Conservation (phyloP, 306 rosid species). For the Cucurbita ficifolia region DNA sequence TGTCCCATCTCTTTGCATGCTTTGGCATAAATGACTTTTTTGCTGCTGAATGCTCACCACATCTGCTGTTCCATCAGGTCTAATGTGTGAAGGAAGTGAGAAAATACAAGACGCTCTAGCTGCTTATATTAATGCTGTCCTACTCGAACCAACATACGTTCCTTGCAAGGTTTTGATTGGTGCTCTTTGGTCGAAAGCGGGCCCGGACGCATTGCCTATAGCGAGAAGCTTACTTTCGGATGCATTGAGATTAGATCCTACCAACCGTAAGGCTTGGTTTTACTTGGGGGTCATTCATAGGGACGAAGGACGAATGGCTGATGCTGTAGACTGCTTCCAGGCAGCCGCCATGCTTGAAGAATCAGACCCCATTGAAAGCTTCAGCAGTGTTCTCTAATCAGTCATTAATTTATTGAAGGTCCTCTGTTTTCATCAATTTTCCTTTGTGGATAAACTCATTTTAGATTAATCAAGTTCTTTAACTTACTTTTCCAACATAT, state of each 20-base stretch:
- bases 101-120: constrained; percentile 41
- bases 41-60: not conserved
- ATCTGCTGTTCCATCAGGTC: constrained; percentile 32
- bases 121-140: constrained; percentile 30
- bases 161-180: constrained; percentile 54
- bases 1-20: not conserved
- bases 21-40: not conserved
- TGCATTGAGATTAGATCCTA: constrained; percentile 65
- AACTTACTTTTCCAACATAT: not conserved
- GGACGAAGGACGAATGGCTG: constrained; percentile 52
- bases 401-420: not conserved
- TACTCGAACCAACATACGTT: constrained; percentile 49
- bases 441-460: not conserved
- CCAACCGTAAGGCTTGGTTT: constrained; percentile 75
- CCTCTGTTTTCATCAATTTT: constrained; percentile 1
- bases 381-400: constrained; percentile 40
- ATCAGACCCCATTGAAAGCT: constrained; percentile 74
- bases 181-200: constrained; percentile 35
- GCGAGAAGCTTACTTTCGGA: constrained; percentile 74
- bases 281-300: constrained; percentile 65
- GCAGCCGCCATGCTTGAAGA: constrained; percentile 95
- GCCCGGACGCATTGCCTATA: constrained; percentile 37
- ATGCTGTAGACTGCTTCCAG: constrained; percentile 86
- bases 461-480: not conserved
- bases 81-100: constrained; percentile 49